Conservation (phyloP, 441 rosid genomes). For the Jatropha podagrica region DNA sequence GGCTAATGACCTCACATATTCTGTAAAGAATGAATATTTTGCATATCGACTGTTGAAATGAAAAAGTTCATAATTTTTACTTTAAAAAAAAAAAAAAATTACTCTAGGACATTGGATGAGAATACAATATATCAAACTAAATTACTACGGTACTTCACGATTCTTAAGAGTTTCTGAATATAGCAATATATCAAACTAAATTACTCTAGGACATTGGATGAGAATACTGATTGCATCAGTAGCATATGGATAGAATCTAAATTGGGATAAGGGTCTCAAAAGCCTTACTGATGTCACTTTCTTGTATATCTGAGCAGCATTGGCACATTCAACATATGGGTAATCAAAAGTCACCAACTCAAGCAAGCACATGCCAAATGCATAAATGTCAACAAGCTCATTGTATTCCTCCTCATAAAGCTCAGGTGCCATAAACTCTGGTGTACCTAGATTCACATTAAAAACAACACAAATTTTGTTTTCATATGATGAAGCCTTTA, state of each 20-base stretch:
- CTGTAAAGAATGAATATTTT: neutral
- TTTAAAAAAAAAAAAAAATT: neutral
- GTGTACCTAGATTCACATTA: constrained; percentile 43
- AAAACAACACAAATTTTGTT: neutral
- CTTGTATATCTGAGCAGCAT: constrained; percentile 80
- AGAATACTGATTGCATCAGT: neutral
- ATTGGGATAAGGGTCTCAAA: constrained; percentile 1
- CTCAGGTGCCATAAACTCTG: constrained; percentile 95
- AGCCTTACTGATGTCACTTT: constrained; percentile 65
- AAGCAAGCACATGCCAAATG: constrained; percentile 86
- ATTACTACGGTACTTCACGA: neutral
- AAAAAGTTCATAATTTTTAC: neutral
- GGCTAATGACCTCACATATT: neutral
- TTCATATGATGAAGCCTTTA: neutral
- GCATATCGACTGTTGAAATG: neutral
- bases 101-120: no score
- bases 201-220: neutral
- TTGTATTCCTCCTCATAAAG: constrained; percentile 86
- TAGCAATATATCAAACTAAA: neutral
- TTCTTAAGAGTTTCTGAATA: neutral
- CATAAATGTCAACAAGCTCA: constrained; percentile 83
- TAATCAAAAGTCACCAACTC: constrained; percentile 84
- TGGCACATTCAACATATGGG: constrained; percentile 72
- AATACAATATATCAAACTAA: no score
- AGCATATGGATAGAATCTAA: neutral